Evolutionary conservation across 768 basidiomycete genomes (phyloP), one percentile per base, ranked within the genome.

Genomic region (Cyclocybe cylindracea): DNA sequence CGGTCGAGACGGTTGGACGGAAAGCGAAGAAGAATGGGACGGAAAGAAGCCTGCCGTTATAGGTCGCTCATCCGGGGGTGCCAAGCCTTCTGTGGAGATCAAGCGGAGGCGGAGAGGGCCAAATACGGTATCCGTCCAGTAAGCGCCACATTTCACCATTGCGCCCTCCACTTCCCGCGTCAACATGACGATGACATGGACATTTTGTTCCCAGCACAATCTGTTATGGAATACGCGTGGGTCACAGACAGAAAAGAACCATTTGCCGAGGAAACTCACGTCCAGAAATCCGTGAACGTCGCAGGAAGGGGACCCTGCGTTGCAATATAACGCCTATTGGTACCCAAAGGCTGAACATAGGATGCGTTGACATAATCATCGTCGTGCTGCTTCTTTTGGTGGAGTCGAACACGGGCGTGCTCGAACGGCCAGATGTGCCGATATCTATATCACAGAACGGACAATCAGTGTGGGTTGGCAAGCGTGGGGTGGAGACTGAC

Each of bases 351-450:
- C 66, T 91, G 91, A 34, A 98, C 87, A 62, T 87, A 90, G 29
- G 93, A 96, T 8, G 96, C 96, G 64, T 98, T 98, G 68, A 24
- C 24, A 98, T 86, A 66, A 98, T 98, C 66, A 98, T 95, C 24
- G 57, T 80, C 82, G 32, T 85, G 82, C 31, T 61, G 57, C 44
- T 51, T 60, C 37, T 60, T 59, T 34, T 69, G 65, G 50, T 24
- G 24, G 46, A 98, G 74, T 42, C 87, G 79, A 3, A 98, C 95
- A 37, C 96, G 87, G 16, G 95, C 89, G 62, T 24, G 93, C 64
- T 96, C 94, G 57, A 94, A 98, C 0, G 96, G 96, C 94, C 24
- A 98, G 51, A 98, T 97, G 24, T 24, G 24, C 24, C 24, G 24
- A 66, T 98, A 89, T 53, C 89, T 87, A 72, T 97, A 98, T 55